phyloP scores from a whole-genome alignment of 1,139 yeast species.

The Blastobotrys aristatus region DNA sequence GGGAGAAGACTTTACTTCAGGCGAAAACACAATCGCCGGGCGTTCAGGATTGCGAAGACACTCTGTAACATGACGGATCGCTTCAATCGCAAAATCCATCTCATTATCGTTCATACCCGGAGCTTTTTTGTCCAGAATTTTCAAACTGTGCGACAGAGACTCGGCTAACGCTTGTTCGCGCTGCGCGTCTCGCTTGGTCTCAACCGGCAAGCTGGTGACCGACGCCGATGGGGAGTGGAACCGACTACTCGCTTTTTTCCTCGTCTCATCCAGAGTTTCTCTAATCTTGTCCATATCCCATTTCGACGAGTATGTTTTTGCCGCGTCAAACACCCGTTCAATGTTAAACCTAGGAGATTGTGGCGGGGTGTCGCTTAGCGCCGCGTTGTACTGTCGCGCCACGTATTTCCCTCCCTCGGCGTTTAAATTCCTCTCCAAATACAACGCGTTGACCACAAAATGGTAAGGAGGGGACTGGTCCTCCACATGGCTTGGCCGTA shows the following conservation, averaged over 20 bases:
- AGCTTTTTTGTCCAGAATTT: constrained; percentile 12
- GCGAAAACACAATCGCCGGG: constrained; percentile 2
- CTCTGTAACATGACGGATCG: constrained; percentile 22
- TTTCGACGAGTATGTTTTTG: constrained; percentile 15
- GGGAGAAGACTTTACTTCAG: not conserved
- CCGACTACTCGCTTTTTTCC: constrained; percentile 9
- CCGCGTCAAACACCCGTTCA: constrained; percentile 25
- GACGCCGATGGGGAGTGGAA: constrained; percentile 12
- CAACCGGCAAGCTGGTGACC: not conserved
- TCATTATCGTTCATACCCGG: not conserved
- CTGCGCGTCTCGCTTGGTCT: not conserved
- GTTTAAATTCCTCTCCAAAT: constrained; percentile 26
- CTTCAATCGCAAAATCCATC: constrained; percentile 18
- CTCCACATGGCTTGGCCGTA: constrained; percentile 20
- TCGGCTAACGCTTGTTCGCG: constrained; percentile 21
- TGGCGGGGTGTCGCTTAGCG: constrained; percentile 9
- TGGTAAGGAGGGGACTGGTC: constrained; percentile 17
- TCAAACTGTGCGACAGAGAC: constrained; percentile 18
- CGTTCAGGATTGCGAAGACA: constrained; percentile 11
- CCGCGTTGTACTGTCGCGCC: constrained; percentile 23
- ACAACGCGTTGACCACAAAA: constrained; percentile 31
- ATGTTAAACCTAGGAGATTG: constrained; percentile 19
- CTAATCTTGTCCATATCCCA: constrained; percentile 23
- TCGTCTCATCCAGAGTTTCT: constrained; percentile 16
- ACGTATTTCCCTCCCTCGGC: constrained; percentile 30